Percentiles rank a stretch among this genome's conserved stretches.
Conservation (phyloP, 805 yeast species). For the Kazachstania viticola region DNA sequence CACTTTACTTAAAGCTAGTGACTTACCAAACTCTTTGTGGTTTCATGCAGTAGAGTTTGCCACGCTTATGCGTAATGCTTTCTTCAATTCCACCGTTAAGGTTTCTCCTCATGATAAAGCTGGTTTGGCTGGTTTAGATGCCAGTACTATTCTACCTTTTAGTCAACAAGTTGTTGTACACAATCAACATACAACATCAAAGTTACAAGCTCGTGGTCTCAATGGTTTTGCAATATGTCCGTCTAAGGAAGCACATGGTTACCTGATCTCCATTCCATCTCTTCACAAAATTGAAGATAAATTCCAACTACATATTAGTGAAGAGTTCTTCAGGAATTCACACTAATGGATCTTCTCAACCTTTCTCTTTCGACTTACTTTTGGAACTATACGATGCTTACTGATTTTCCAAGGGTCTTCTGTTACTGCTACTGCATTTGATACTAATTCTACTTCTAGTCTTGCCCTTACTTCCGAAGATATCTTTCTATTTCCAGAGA, state of each 20-base stretch:
- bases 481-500: too few relatives aligned
- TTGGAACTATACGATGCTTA: too few relatives aligned
- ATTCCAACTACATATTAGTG: too few relatives aligned
- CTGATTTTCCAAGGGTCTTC: too few relatives aligned
- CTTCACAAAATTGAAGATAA: not conserved
- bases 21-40: conserved; percentile 6
- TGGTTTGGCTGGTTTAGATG: conserved; percentile 4
- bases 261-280: not conserved
- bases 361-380: too few relatives aligned
- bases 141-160: not conserved
- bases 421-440: too few relatives aligned
- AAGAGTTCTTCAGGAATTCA: too few relatives aligned
- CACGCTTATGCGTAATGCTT: conserved; percentile 3
- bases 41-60: conserved; percentile 6
- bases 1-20: conserved; percentile 2
- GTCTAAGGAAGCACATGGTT: not conserved
- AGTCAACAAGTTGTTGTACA: not conserved
- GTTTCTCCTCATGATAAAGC: conserved; percentile 1
- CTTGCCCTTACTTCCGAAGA: too few relatives aligned
- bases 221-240: not conserved
- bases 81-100: not conserved
- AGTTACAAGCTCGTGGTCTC: not conserved
- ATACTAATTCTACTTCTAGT: too few relatives aligned
- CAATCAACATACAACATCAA: not conserved
- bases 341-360: too few relatives aligned